These are phyloP conservation scores for Leucosporidium yakuticum DNA, from an alignment of 768 basidiomycete genomes.

Conservation along the genomic window DNA sequence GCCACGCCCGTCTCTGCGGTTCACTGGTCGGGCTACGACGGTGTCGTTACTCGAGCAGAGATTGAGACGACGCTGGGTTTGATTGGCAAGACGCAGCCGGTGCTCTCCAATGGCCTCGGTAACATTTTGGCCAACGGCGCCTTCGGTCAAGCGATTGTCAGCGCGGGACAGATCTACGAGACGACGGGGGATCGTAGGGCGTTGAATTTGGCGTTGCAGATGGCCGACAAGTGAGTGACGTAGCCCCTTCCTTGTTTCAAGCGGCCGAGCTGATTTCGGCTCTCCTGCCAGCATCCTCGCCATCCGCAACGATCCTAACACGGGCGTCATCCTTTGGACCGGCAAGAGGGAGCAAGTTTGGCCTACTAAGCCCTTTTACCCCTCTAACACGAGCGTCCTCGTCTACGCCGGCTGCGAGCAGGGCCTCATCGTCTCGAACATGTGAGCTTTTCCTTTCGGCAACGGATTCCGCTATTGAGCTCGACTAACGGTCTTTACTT, in stretches of 20 bases:
- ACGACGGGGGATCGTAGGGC: conserved; percentile 25
- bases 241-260: too few relatives aligned
- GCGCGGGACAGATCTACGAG: conserved; percentile 24
- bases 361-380: background rate
- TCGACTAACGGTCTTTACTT: too few relatives aligned
- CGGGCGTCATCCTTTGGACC: conserved; percentile 13
- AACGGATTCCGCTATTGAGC: too few relatives aligned
- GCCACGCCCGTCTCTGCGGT: conserved; percentile 2
- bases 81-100: conserved; percentile 12
- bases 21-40: conserved; percentile 13
- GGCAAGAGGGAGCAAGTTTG: conserved; percentile 13
- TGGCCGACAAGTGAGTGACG: conserved; percentile 24
- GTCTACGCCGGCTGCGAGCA: conserved; percentile 1
- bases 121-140: conserved; percentile 21
- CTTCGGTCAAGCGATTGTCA: conserved; percentile 22
- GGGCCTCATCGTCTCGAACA: background rate
- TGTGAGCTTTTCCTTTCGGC: background rate
- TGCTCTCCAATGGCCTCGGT: conserved; percentile 17
- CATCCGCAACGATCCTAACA: conserved; percentile 12
- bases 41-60: conserved; percentile 22
- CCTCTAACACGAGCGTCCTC: background rate
- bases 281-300: conserved; percentile 18
- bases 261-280: background rate
- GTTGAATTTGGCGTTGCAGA: conserved; percentile 13
- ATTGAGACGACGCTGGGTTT: conserved; percentile 28